Evolutionary conservation across 352 stramenopile genomes (phyloP).

Genomic region (Phytophthora capsici): DNA sequence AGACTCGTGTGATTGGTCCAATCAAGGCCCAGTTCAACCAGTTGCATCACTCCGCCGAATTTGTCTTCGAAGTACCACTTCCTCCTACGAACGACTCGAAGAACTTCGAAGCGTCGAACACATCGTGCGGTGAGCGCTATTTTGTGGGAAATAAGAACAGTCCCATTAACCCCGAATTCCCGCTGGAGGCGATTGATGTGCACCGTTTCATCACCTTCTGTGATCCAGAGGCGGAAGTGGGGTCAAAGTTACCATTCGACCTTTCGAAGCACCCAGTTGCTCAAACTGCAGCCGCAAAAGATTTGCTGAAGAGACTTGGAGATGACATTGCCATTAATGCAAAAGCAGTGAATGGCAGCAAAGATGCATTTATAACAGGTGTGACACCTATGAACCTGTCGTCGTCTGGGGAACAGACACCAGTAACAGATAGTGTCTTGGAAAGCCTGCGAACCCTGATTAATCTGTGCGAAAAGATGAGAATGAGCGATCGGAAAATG

Average conservation of each 20-base stretch:
- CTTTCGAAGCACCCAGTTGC: conserved; percentile 88
- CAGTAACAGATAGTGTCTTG: conserved; percentile 16
- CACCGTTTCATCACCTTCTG: conserved; percentile 78
- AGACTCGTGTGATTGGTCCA: conserved; percentile 52
- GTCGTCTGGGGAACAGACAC: conserved; percentile 5
- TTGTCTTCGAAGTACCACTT: conserved; percentile 34
- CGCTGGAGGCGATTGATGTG: conserved; percentile 73
- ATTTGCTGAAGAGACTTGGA: conserved; percentile 91
- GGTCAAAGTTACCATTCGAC: conserved; percentile 91
- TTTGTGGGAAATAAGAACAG: conserved; percentile 37
- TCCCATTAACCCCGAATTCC: conserved; percentile 76
- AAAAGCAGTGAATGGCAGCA: conserved; percentile 69
- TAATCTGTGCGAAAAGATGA: conserved; percentile 52
- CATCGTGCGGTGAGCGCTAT: conserved; percentile 70
- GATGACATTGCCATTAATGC: conserved; percentile 93
- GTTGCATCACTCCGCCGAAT: conserved; percentile 54
- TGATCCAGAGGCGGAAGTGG: conserved; percentile 61
- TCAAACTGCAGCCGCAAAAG: conserved; percentile 94
- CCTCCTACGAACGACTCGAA: conserved; percentile 11
- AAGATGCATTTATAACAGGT: conserved; percentile 76
- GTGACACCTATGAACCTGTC: conserved; percentile 62
- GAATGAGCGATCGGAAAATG: conserved; percentile 55
- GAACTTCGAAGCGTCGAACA: conserved; percentile 75
- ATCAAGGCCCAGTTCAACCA: conserved; percentile 76
- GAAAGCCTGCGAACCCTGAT: conserved; percentile 59